Conservation (phyloP, 352 stramenopile species). For the Peronospora belbahrii region DNA sequence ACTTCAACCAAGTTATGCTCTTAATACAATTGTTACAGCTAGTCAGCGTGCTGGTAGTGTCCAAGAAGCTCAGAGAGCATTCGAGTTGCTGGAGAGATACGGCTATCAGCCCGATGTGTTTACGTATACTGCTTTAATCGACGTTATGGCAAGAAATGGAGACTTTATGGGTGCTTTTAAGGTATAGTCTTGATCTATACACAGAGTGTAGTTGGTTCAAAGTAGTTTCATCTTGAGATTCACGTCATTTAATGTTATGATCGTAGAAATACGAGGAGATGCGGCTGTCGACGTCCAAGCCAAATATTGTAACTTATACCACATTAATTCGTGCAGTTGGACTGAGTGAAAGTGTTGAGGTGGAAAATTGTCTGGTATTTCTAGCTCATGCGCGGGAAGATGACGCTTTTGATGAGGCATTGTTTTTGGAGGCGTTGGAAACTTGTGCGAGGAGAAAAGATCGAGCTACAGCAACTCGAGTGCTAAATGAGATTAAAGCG, state of each 20-base stretch:
- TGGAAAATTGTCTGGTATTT: slow-evolving; percentile 37
- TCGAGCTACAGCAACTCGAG: slow-evolving; percentile 20
- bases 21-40: slow-evolving; percentile 73
- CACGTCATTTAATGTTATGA: neutral
- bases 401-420: slow-evolving; percentile 49
- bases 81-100: slow-evolving; percentile 37
- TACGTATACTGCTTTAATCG: slow-evolving; percentile 76
- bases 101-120: slow-evolving; percentile 71
- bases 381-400: slow-evolving; percentile 38
- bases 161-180: slow-evolving; percentile 40
- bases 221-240: neutral
- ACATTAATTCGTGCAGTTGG: slow-evolving; percentile 52
- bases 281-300: slow-evolving; percentile 44
- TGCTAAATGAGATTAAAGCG: slow-evolving; percentile 30
- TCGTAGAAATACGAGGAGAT: slow-evolving; percentile 56
- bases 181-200: slow-evolving; percentile 10
- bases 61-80: slow-evolving; percentile 49
- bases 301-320: slow-evolving; percentile 74
- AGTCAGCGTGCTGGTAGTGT: slow-evolving; percentile 60
- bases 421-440: slow-evolving; percentile 56
- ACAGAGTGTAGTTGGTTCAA: too few relatives aligned
- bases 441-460: slow-evolving; percentile 39
- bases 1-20: slow-evolving; percentile 61
- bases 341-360: slow-evolving; percentile 27
- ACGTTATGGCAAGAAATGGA: slow-evolving; percentile 47